Percentiles rank a stretch among this genome's conserved stretches.
These are phyloP conservation scores for Ogataea kodamae DNA, from an alignment of 805 yeast species.

Conservation along the genomic window DNA sequence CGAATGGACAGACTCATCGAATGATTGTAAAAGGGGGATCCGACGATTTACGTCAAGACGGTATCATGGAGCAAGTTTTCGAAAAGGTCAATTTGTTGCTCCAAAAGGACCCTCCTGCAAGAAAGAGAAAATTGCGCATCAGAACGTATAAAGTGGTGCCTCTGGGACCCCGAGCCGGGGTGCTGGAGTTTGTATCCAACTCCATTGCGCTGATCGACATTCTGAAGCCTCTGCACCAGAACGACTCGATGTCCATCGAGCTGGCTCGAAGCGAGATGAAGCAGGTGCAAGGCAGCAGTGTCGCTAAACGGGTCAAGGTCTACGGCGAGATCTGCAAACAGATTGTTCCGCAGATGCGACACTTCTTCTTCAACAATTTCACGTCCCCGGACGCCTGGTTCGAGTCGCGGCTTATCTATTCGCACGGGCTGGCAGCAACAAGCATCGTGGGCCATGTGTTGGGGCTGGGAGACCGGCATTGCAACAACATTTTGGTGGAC, in stretches of 20 bases:
- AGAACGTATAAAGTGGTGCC: conserved; percentile 91
- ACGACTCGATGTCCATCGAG: conserved; percentile 46
- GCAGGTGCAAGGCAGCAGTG: conserved; percentile 45
- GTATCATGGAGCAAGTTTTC: conserved; percentile 97
- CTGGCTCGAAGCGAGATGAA: conserved; percentile 67
- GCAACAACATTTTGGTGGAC: conserved; percentile 86
- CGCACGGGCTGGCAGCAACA: conserved; percentile 75
- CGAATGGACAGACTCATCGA: conserved; percentile 56
- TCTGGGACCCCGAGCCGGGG: conserved; percentile 80
- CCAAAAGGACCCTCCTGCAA: conserved; percentile 49
- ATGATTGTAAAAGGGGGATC: conserved; percentile 78
- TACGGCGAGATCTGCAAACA: conserved; percentile 47
- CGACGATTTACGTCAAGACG: conserved; percentile 93
- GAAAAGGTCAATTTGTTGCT: conserved; percentile 75
- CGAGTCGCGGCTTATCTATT: conserved; percentile 55
- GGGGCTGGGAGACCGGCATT: conserved; percentile 94
- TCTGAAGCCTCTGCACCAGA: conserved; percentile 58
- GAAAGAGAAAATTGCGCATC: conserved; percentile 55
- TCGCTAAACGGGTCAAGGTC: conserved; percentile 39
- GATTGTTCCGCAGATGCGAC: conserved; percentile 64
- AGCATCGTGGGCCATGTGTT: conserved; percentile 85
- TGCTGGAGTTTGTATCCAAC: conserved; percentile 83
- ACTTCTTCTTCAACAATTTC: conserved; percentile 68
- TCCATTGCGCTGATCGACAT: conserved; percentile 70
- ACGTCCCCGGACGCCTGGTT: conserved; percentile 74